phyloP scores from a whole-genome alignment of 225 moss, liverwort and hornwort genomes.

The Thuidium tamariscinum region DNA sequence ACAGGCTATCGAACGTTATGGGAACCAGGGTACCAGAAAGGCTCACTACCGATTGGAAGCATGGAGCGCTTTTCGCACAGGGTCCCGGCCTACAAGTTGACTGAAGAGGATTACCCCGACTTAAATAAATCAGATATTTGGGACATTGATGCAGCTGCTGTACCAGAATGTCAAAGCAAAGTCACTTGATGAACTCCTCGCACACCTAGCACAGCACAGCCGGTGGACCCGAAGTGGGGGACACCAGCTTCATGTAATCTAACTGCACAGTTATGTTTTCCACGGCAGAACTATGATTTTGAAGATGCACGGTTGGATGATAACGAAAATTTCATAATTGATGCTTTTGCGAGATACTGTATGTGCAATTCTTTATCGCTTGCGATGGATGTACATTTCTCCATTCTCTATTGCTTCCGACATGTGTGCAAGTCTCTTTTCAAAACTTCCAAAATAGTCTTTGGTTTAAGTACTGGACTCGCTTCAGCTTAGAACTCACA shows the following conservation, averaged over 20 bases:
- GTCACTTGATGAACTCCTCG: slow-evolving; percentile 7
- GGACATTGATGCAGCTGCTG: slow-evolving; percentile 53
- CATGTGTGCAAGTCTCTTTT: background rate
- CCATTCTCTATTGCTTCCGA: background rate
- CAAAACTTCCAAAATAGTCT: background rate
- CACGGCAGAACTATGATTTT: background rate
- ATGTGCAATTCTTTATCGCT: background rate
- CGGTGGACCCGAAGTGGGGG: background rate
- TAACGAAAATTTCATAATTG: background rate
- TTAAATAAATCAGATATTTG: slow-evolving; percentile 27
- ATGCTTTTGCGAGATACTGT: background rate
- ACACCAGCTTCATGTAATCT: background rate
- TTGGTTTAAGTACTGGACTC: background rate
- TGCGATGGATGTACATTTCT: background rate
- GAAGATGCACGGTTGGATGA: background rate
- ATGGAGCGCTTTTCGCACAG: slow-evolving; percentile 38
- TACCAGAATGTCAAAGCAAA: slow-evolving; percentile 24
- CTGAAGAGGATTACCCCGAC: slow-evolving; percentile 8
- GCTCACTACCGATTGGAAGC: background rate
- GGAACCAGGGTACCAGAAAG: slow-evolving; percentile 28
- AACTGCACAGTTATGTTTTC: background rate
- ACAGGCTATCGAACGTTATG: slow-evolving; percentile 43
- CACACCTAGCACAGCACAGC: background rate
- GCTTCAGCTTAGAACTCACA: background rate
- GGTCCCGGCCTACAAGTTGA: slow-evolving; percentile 43